A percentile compares a stretch with the other conserved stretches of the same genome.
Conservation (phyloP, 1,139 yeast genomes). For the Kodamaea arcana region DNA sequence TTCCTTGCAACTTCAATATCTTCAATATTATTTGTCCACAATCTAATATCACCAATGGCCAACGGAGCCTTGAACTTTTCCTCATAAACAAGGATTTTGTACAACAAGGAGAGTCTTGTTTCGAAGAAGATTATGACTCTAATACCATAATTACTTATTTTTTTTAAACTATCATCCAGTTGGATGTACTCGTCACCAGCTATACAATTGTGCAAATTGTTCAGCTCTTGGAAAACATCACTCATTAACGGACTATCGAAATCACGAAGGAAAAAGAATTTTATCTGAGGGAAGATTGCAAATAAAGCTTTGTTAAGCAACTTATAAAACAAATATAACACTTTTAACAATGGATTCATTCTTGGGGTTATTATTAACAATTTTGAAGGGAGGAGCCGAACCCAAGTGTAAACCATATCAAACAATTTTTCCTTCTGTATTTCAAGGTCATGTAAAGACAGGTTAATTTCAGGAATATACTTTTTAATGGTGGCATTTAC, state of each 20-base stretch:
- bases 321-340: slow-evolving; percentile 33
- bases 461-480: slow-evolving; percentile 27
- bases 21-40: slow-evolving; percentile 26
- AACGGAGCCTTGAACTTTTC: slow-evolving; percentile 20
- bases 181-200: slow-evolving; percentile 3
- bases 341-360: slow-evolving; percentile 29
- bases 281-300: slow-evolving; percentile 40
- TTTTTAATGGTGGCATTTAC: slow-evolving; percentile 22
- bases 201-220: slow-evolving; percentile 2
- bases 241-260: slow-evolving; percentile 43
- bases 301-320: slow-evolving; percentile 33
- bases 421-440: slow-evolving; percentile 35
- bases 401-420: slow-evolving; percentile 39
- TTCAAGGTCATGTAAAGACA: slow-evolving; percentile 23
- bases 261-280: slow-evolving; percentile 38
- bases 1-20: slow-evolving; percentile 24
- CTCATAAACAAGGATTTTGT: slow-evolving; percentile 28
- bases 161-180: slow-evolving; percentile 20
- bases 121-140: slow-evolving; percentile 31
- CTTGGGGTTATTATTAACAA: slow-evolving; percentile 20
- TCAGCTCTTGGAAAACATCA: slow-evolving; percentile 27
- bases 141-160: slow-evolving; percentile 29
- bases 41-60: slow-evolving; percentile 28
- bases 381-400: slow-evolving; percentile 31
- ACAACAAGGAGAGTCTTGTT: slow-evolving; percentile 21